phyloP scores from a whole-genome alignment of 129 eudicot genomes.

The carrot (Daucus carota) region DNA sequence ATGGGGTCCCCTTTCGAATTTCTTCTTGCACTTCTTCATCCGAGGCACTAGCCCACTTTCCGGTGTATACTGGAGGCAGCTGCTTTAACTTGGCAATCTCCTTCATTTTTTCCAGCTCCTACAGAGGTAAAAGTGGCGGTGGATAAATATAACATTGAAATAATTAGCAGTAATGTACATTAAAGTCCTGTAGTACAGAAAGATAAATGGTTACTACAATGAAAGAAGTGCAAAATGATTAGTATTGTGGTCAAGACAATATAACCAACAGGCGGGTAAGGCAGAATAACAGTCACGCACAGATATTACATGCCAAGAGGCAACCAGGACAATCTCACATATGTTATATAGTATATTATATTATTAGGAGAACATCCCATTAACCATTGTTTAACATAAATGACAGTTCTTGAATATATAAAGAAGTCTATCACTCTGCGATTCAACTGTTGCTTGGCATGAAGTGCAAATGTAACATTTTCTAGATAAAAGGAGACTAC shows the following conservation, averaged over 20 bases:
- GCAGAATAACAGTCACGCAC: background rate
- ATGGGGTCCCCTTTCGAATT: constrained; percentile 79
- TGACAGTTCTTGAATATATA: background rate
- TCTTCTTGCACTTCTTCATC: constrained; percentile 68
- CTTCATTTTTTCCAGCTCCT: constrained; percentile 94
- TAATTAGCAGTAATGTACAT: background rate
- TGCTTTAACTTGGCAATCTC: constrained; percentile 69
- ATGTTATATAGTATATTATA: background rate
- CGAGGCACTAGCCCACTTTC: constrained; percentile 84
- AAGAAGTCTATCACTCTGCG: background rate
- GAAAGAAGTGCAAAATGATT: background rate
- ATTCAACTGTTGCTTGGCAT: background rate
- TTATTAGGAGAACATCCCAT: background rate
- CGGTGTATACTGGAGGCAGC: constrained; percentile 82
- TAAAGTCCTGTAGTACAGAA: background rate
- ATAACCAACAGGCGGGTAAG: background rate
- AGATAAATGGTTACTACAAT: background rate
- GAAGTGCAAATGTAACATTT: background rate
- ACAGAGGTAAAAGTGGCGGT: background rate
- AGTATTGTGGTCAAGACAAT: background rate
- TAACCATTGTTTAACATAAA: background rate
- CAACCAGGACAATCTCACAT: background rate
- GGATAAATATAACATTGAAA: background rate
- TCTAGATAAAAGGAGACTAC: background rate
- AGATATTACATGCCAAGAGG: background rate